Evolutionary conservation across 108 stramenopile genomes (phyloP).

Genomic region (Skeletonema potamos): DNA sequence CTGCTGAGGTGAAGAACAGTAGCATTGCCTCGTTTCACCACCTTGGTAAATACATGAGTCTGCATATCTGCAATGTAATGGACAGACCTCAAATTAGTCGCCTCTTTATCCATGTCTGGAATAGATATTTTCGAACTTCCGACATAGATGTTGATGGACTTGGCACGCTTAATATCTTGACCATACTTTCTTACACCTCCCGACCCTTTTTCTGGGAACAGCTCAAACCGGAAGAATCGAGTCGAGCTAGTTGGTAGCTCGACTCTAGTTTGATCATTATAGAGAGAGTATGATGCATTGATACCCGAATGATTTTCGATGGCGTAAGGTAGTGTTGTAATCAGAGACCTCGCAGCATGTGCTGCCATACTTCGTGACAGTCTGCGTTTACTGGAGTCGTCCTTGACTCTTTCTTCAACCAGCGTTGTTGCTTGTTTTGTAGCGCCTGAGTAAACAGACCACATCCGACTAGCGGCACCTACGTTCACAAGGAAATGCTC

Average conservation of each 20-base stretch:
- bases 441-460: constrained; percentile 73
- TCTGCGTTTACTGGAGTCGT: constrained; percentile 10
- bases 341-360: constrained; percentile 69
- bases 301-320: constrained; percentile 79
- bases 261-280: constrained; percentile 11
- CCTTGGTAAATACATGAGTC: constrained; percentile 51
- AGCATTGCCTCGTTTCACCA: constrained; percentile 74
- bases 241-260: constrained; percentile 47
- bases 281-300: constrained; percentile 49
- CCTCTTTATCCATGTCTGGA: constrained; percentile 56
- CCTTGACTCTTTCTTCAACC: constrained; percentile 24
- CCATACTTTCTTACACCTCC: constrained; percentile 81
- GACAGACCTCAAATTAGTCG: constrained; percentile 40
- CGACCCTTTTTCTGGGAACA: constrained; percentile 58
- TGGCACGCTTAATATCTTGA: constrained; percentile 67
- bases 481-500: constrained; percentile 83
- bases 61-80: constrained; percentile 47
- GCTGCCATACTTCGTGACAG: constrained; percentile 55
- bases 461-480: constrained; percentile 76
- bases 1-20: constrained; percentile 77
- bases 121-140: constrained; percentile 41
- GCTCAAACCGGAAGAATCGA: constrained; percentile 79
- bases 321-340: constrained; percentile 76
- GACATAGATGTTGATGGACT: constrained; percentile 52
- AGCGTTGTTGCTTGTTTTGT: constrained; percentile 41